phyloP scores from a whole-genome alignment of 495 filamentous ascomycete genomes.

The Podospora didyma region DNA sequence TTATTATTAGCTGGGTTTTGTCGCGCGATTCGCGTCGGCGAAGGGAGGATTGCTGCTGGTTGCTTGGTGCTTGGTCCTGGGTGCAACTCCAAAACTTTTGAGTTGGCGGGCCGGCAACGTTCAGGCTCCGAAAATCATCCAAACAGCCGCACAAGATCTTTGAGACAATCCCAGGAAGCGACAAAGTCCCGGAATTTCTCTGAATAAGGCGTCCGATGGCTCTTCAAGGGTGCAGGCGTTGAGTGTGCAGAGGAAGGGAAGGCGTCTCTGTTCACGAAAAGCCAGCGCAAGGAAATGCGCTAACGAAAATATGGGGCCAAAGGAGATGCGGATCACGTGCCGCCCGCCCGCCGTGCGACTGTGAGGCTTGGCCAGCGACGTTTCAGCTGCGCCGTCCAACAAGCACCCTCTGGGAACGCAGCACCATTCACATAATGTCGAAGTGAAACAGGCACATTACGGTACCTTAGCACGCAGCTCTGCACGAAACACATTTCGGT shows the following conservation, averaged over 20 bases:
- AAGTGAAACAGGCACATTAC: too few species aligned
- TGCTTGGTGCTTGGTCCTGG: conserved; percentile 6
- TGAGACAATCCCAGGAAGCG: conserved; percentile 4
- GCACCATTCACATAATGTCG: too few species aligned
- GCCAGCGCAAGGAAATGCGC: conserved; percentile 23
- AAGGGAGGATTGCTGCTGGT: conserved; percentile 16
- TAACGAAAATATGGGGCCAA: conserved; percentile 17
- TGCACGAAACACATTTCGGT: too few species aligned
- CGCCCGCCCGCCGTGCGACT: not conserved
- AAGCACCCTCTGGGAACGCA: too few species aligned
- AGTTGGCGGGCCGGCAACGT: conserved; percentile 15
- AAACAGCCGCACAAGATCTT: conserved; percentile 17
- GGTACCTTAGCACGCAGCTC: too few species aligned
- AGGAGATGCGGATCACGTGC: not conserved
- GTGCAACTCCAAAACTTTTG: conserved; percentile 29
- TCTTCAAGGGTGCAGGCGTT: conserved; percentile 11
- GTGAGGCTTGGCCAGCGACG: not conserved
- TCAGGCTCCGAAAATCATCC: conserved; percentile 16
- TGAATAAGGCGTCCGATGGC: conserved; percentile 14
- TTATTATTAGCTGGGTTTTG: conserved; percentile 25
- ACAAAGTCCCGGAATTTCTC: conserved; percentile 5
- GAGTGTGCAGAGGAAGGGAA: conserved; percentile 13
- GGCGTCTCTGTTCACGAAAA: conserved; percentile 22
- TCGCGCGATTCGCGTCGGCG: conserved; percentile 40
- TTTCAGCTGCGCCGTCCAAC: not conserved